Base-by-base conservation (phyloP, 1,284 basidiomycete species). In the Ganoderma meredithae region DNA sequence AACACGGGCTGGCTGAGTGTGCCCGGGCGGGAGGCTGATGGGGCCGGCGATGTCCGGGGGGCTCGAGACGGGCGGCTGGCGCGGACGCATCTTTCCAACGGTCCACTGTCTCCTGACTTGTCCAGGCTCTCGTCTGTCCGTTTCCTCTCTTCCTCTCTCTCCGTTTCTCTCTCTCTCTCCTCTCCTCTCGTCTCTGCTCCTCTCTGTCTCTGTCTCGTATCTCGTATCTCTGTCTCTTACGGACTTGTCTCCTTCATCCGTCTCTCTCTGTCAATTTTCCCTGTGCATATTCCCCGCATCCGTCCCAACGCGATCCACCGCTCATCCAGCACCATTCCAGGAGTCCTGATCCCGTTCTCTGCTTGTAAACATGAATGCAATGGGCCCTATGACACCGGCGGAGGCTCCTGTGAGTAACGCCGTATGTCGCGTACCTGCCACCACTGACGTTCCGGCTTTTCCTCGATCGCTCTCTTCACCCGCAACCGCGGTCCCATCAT, bases 341-440 rank as follows among this genome's bases (percentile, higher is more conserved):
- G 73, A 76, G 74, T 79, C 73, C 76, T 75, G 71, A 74, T 73
- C 77, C 77, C 76, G 70, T 77, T 76, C 75, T 80, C 76, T 85
- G 83, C 85, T 85, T 80, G 73, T 74, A 86, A 86, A 87, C 88
- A 94, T 94, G 92, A 93, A 92, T 84, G 83, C 85, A 79, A 90
- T 93, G 83, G 85, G 85, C 81, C 70, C 75, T 62, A 88, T 93
- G 84, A 82, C 84, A 77, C 76, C 86, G 65, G 90, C 90, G 75
- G 92, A 93, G 82, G 90, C 91, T 78, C 90, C 91, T 79, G 92
- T 94, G 80, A 76, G 89, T 85, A 66, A 63, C 63, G 55, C 53
- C 22, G 53, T 39, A 59, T 62, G 19, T 27, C 39, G 49, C 59
- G 63, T 60, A 55, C n/a, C 33, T 68, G 49, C 66, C 65, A 65